phyloP scores from a whole-genome alignment of 2,329 filamentous ascomycete genomes.

The Aspergillus oerlinghausenensis region DNA sequence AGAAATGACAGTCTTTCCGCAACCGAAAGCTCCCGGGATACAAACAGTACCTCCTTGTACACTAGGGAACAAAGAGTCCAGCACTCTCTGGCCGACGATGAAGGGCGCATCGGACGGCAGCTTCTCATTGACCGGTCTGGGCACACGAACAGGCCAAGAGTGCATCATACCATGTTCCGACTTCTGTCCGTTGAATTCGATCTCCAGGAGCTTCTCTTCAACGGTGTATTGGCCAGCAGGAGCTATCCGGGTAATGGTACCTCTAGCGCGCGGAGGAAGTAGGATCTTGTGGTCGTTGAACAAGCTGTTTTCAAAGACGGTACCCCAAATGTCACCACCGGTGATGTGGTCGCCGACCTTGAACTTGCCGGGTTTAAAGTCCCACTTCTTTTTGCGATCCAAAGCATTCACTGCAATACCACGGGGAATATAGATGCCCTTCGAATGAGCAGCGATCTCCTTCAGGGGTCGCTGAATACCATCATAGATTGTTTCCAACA shows the following conservation, averaged over 20 bases:
- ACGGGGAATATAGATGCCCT: conserved; percentile 96
- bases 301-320: conserved; percentile 93
- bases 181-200: conserved; percentile 97
- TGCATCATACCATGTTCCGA: conserved; percentile 98
- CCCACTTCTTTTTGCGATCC: conserved; percentile 91
- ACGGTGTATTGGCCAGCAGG: conserved; percentile 91
- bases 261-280: conserved; percentile 80
- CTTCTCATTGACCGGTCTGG: conserved; percentile 88
- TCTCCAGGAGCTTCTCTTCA: conserved; percentile 85
- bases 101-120: conserved; percentile 84
- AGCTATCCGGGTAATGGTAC: conserved; percentile 87
- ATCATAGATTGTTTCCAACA: conserved; percentile 99
- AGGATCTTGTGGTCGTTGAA: conserved; percentile 90
- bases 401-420: conserved; percentile 84
- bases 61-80: conserved; percentile 92
- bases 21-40: conserved; percentile 97
- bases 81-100: conserved; percentile 91
- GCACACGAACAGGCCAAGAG: conserved; percentile 94
- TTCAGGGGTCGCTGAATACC: conserved; percentile 94
- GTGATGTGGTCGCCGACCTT: conserved; percentile 98
- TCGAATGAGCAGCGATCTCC: conserved; percentile 69
- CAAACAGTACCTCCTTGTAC: conserved; percentile 97
- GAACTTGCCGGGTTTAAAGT: conserved; percentile 76
- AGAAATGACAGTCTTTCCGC: conserved; percentile 98
- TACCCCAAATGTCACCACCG: conserved; percentile 93